A percentile compares a stretch with the other conserved stretches of the same genome.
phyloP scores from a whole-genome alignment of 2,329 filamentous ascomycete species.

The Fusarium sp. region DNA sequence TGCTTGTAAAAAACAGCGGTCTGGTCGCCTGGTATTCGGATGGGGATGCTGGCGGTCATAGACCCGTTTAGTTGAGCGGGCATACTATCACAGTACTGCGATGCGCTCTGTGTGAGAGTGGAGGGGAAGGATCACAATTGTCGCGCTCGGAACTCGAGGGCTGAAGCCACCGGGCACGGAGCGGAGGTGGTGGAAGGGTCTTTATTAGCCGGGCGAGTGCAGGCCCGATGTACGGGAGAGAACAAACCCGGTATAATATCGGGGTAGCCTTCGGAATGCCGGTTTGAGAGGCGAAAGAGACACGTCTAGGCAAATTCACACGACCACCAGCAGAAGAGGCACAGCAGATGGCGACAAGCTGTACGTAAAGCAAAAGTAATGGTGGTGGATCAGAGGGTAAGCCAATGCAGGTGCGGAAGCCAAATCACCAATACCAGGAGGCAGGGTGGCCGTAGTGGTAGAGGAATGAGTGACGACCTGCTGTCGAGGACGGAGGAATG shows the following conservation, averaged over 20 bases:
- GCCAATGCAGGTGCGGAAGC: slow-evolving; percentile 51
- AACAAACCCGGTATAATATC: slow-evolving; percentile 48
- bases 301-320: slow-evolving; percentile 41
- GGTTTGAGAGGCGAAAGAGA: slow-evolving; percentile 41
- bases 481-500: slow-evolving; percentile 9
- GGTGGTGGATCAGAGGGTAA: slow-evolving; percentile 53
- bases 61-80: slow-evolving; percentile 59
- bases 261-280: slow-evolving; percentile 43
- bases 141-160: slow-evolving; percentile 34
- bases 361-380: slow-evolving; percentile 57
- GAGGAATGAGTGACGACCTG: slow-evolving; percentile 21
- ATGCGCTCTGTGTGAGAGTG: slow-evolving; percentile 41
- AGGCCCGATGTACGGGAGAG: slow-evolving; percentile 30
- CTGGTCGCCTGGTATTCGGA: slow-evolving; percentile 57
- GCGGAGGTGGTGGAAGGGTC: slow-evolving; percentile 34
- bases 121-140: slow-evolving; percentile 42
- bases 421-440: slow-evolving; percentile 43
- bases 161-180: slow-evolving; percentile 41
- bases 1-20: slow-evolving; percentile 58
- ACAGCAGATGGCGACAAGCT: slow-evolving; percentile 41
- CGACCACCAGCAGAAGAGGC: slow-evolving; percentile 30
- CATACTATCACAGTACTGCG: slow-evolving; percentile 53
- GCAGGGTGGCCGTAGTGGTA: slow-evolving; percentile 43
- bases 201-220: slow-evolving; percentile 43
- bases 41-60: slow-evolving; percentile 57